Base-by-base conservation (phyloP, 495 filamentous ascomycete species). In the Lichina pygmaea region DNA sequence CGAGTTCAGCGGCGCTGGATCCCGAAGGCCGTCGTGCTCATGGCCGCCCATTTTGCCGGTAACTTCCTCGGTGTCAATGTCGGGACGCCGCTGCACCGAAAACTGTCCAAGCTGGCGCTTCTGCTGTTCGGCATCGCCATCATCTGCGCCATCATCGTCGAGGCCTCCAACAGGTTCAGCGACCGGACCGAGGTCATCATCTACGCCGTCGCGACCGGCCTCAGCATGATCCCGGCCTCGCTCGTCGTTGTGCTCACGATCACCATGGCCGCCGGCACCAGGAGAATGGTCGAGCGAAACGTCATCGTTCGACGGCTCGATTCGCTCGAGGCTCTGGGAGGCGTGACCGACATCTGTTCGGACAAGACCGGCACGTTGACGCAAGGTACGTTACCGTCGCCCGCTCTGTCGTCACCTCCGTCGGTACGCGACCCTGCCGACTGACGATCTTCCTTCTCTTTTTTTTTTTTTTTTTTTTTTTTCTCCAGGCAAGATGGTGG, bases 321-420 rank as follows among this genome's bases (percentile, higher is more conserved):
- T 44, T 80, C 81, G 8, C 67, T 89, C 0, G 81, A 89, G 56
- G 81, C 81, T 2, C 71, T 89, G 11, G 82, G 81, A 10, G 81
- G 80, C 36, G 77, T 86, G 34, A 85, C 79, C 45, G 85, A 86
- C 52, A 86, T 89, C 51, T 89, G 81, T 57, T 85, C 80, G 8
- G 81, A 89, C 58, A 89, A 89, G 55, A 89, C 81, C 3, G 81
- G 81, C 5, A 89, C 82, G 0, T 61, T 89, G 15, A 89, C 81
- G 0, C 72, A 78, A 53, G 24, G 24, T 24, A 24, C 24, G 24
- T 30, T 30, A 13, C 44, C 17, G 17, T 4, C 17, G 3, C 11
- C 9, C 2, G 2, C 17, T 2, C 33, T 31, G 12, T 16, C 42
- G 10, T 46, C 34, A n/a, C 41, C 7, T 47, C 51, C 8, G 3